Evolutionary conservation across 208 protist species (phyloP), one percentile per base, ranked within the genome.

Genomic region (Entamoeba invadens): DNA sequence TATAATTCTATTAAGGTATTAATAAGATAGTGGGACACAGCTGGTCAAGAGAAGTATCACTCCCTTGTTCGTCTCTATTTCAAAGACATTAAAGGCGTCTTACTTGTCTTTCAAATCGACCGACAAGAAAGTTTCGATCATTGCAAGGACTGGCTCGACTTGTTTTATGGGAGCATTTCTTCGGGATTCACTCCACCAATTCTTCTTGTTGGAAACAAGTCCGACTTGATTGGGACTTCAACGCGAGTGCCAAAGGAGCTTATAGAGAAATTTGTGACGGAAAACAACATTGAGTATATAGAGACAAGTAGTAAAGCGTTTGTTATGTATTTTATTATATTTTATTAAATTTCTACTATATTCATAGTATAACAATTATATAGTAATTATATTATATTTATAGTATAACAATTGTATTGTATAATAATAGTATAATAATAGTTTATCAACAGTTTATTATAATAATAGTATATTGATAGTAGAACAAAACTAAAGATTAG

Each of bases 31-130:
- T 77, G 57, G 57, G 57, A 77, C 38, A 77, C 57, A 42, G 57
- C 97, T 91, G 97, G 97, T 4, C 97, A 98, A 94, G 97, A 98
- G 91, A 94, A 97, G 44, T 98, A 98, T 94, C 96, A 98, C 93
- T 96, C 94, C 50, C 94, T 98, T 31, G 57, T 87, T 87, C 18
- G 57, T 35, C 12, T 87, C 8, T 87, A 87, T 87, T 87, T 57
- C 18, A 57, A 57, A 57, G 47, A 57, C 18, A 57, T 57, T 57
- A 57, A 57, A 18, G 47, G 47, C 8, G 47, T 57, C 12, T 57
- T 57, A 57, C 18, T 57, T 25, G 47, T 57, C 8, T 57, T 57
- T 57, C 47, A 57, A 57, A 57, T 57, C 18, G 47, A 57, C 18
- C 8, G 47, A 57, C 47, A 57, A 57, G 47, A 57, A 57, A 57